A percentile compares a stretch with the other conserved stretches of the same genome.
These are phyloP conservation scores for Chloris gayana DNA, from an alignment of 176 grass and related monocot species.

Conservation along the genomic window DNA sequence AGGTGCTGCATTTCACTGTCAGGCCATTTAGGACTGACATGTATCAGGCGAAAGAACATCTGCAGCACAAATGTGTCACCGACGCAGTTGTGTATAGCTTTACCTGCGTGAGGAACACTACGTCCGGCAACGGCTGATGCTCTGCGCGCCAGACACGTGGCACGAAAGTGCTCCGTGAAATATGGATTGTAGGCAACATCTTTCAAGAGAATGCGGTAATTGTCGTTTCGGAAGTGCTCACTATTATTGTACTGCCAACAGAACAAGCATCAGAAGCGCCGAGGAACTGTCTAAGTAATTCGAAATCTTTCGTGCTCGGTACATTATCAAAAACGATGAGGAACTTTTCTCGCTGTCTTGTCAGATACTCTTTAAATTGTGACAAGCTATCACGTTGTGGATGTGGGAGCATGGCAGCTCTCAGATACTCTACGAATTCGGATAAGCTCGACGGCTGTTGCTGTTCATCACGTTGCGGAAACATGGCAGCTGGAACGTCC, in stretches of 20 bases:
- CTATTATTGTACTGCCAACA: neutral
- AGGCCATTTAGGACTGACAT: neutral
- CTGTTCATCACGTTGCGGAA: no score
- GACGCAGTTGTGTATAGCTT: neutral
- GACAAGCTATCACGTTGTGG: neutral
- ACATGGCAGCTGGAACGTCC: neutral
- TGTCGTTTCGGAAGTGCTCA: neutral
- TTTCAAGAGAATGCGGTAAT: no score
- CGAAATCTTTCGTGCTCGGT: no score
- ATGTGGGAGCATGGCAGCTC: no score
- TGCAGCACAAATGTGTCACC: neutral
- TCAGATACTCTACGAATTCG: no score
- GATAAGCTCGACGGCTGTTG: no score
- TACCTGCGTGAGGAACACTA: neutral
- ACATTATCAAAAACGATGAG: neutral
- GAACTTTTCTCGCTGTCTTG: neutral
- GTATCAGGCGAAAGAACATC: neutral
- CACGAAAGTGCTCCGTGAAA: no score
- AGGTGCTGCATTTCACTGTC: neutral
- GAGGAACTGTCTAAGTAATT: no score
- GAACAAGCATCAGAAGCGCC: neutral
- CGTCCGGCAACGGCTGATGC: neutral
- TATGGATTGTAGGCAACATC: no score
- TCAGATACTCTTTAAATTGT: neutral
- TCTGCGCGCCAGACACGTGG: neutral